phyloP scores from a whole-genome alignment of 2,329 filamentous ascomycete genomes.

The Exophiala oligosperma region DNA sequence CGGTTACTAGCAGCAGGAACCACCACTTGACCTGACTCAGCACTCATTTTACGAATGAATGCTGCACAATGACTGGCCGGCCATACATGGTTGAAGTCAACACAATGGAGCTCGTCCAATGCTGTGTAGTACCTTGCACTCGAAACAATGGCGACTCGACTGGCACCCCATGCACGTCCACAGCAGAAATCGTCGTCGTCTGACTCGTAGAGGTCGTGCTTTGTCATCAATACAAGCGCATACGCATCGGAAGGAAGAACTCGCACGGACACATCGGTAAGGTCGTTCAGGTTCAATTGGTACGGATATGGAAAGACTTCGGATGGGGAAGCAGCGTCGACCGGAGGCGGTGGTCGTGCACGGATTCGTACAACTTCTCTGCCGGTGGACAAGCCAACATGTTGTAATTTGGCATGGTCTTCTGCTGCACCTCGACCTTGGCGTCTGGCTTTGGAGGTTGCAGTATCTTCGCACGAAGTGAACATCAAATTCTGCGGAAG shows the following conservation, averaged over 20 bases:
- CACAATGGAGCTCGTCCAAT: slow-evolving; percentile 44
- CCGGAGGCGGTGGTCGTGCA: slow-evolving; percentile 49
- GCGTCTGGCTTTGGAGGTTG: not conserved
- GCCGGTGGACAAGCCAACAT: slow-evolving; percentile 49
- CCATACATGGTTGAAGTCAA: slow-evolving; percentile 57
- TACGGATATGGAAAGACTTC: slow-evolving; percentile 37
- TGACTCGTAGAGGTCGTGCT: slow-evolving; percentile 66
- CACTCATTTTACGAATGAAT: slow-evolving; percentile 48
- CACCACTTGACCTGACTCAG: not conserved
- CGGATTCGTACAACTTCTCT: slow-evolving; percentile 51
- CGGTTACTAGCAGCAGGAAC: slow-evolving; percentile 19
- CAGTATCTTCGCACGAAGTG: slow-evolving; percentile 46
- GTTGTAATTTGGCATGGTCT: slow-evolving; percentile 25
- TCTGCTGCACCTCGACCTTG: not conserved
- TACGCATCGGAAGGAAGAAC: slow-evolving; percentile 61
- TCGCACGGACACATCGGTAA: slow-evolving; percentile 58
- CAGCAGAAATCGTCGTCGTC: slow-evolving; percentile 68
- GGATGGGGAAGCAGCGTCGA: not conserved
- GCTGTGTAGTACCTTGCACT: slow-evolving; percentile 61
- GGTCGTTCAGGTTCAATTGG: slow-evolving; percentile 59
- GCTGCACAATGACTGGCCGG: slow-evolving; percentile 61
- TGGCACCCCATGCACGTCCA: slow-evolving; percentile 65
- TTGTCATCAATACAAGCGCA: slow-evolving; percentile 56
- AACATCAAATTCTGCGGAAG: slow-evolving; percentile 47
- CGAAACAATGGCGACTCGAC: slow-evolving; percentile 62